Percentiles rank a stretch among this genome's conserved stretches.
phyloP scores from a whole-genome alignment of 805 yeast genomes.

The Schwanniomyces occidentalis region DNA sequence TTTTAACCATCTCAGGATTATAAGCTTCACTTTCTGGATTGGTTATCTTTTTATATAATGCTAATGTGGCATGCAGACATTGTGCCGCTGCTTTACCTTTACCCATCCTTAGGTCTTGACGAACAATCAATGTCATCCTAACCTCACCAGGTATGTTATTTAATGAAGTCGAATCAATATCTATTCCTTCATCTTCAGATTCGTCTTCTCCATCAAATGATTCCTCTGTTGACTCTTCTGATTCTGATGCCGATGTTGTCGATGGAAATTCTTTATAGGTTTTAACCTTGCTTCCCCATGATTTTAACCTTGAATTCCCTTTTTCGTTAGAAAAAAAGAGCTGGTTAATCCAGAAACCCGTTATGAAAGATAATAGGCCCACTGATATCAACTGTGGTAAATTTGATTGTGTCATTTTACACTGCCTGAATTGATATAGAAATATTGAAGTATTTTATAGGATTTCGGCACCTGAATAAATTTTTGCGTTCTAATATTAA shows the following conservation, averaged over 20 bases:
- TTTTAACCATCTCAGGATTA: conserved; percentile 60
- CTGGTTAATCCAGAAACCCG: conserved; percentile 36
- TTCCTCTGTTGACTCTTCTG: conserved; percentile 1
- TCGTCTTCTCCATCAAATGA: conserved; percentile 29
- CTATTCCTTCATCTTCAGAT: conserved; percentile 52
- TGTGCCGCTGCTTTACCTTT: conserved; percentile 98
- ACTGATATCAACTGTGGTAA: conserved; percentile 28
- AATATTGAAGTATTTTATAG: no score
- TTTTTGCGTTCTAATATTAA: no score
- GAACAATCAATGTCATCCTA: conserved; percentile 81
- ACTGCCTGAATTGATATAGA: no score
- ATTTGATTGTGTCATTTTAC: conserved; percentile 8
- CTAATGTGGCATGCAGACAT: conserved; percentile 96
- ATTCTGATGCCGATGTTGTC: no score
- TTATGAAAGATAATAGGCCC: conserved; percentile 35
- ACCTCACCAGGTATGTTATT: conserved; percentile 77
- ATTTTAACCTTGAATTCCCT: no score
- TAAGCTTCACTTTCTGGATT: conserved; percentile 51
- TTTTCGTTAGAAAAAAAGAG: conserved; percentile 10
- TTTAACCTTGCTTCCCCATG: no score
- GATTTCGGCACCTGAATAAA: no score
- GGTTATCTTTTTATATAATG: conserved; percentile 72
- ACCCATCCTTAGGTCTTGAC: conserved; percentile 88
- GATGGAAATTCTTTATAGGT: no score
- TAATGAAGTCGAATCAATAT: conserved; percentile 58